Evolutionary conservation across 352 stramenopile species (phyloP), one percentile per base, ranked within the genome.

Genomic region (Phytophthora meadii): DNA sequence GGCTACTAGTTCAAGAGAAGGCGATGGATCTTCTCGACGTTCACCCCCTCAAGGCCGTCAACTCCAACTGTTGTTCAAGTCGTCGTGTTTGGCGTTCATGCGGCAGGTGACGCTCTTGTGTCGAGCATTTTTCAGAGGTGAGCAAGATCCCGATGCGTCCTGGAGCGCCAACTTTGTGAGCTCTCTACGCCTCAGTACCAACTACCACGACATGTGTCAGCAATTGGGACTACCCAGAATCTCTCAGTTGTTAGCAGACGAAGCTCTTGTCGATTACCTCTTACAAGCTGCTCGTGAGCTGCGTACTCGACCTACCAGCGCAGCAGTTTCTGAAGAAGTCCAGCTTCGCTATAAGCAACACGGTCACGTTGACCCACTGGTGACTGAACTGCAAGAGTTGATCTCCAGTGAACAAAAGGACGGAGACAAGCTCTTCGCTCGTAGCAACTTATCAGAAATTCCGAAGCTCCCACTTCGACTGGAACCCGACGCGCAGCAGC

Each of bases 141-240:
- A 92, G 32, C 72, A 91, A 10, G 87, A 94, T 24, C 87, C 87
- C 2, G 84, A 94, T 60, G 84, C 79, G 1, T 75, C 83, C 2
- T 86, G 82, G 73, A 92, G 87, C 52, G 82, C 84, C 24, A 94
- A 94, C 49, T 92, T 93, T 61, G 83, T 92, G 41, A 89, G 74
- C 28, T 92, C 79, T 3, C 41, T 95, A 64, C 81, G 84, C 0
- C 64, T 93, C 3, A 90, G 81, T 42, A 93, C 83, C 17, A 86
- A 93, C 41, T 93, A 84, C 37, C 68, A 90, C 51, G 76, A 82
- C 41, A 86, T 95, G 80, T 86, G 79, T 36, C 80, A 92, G 56
- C 87, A 95, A 56, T 61, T 95, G 0, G 87, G 87, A 5, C 48
- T 93, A 14, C 84, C 87, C 0, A 79, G 70, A 28, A 70, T 91